Base-by-base conservation (phyloP, 306 rosid genomes). In the Begonia masoniana region DNA sequence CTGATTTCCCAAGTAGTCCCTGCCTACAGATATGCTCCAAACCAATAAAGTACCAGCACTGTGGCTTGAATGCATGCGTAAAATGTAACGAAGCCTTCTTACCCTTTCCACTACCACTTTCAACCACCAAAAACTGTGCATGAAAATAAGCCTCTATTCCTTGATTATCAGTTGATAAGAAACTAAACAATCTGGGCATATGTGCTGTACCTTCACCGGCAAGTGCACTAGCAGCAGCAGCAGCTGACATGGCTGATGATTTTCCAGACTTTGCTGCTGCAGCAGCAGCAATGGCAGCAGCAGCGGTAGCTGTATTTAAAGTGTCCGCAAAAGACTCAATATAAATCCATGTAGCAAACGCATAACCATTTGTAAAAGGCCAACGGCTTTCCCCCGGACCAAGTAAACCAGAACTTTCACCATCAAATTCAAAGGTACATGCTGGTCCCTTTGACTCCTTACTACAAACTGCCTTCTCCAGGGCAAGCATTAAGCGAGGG, bases 171-270 rank as follows among this genome's bases (percentile, higher is more conserved):
- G 96, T 71, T 68, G 99, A 81, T 61, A 91, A 74, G 78, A 91
- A 91, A 74, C 99, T 86, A 59, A 91, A 91, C 45, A 91, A 69
- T 41, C 99, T 80, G 3, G 99, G 99, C 99, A 91, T 91, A 79
- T 86, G 96, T 23, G 82, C 81, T 41, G 96, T 91, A 62, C 99
- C 96, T 81, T 91, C 99, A 58, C 96, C 99, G 50, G 96, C 92
- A 58, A 91, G 99, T 41, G 96, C 99, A 72, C 99, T 86, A 60
- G 99, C 99, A 50, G 99, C 99, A 12, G 99, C 99, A 39, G 99
- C 99, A 70, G 99, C 96, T 23, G 99, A 86, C 94, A 91, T 80
- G 54, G 96, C 99, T 47, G 99, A 91, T 15, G 99, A 83, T 71
- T 85, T 91, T 57, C 99, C 99, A 3, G 99, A 86, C 66, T 69